phyloP scores from a whole-genome alignment of 208 protist genomes.

The Phytomonas francai region DNA sequence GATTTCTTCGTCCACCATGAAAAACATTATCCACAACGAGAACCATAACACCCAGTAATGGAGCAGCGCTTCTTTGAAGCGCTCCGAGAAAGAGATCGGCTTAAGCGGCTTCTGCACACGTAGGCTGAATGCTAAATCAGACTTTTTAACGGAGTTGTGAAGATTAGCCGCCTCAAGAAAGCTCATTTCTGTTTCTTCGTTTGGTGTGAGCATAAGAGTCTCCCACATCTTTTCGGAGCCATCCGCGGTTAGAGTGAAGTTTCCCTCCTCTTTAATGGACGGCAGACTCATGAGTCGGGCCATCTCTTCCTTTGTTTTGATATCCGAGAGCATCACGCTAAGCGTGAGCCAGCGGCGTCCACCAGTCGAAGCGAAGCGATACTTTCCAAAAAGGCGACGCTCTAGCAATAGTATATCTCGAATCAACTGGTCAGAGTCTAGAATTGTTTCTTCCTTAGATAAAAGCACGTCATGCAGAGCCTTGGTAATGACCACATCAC shows the following conservation, averaged over 20 bases:
- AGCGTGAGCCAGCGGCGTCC: conserved; percentile 76
- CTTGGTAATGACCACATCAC: conserved; percentile 68
- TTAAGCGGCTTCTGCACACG: conserved; percentile 65
- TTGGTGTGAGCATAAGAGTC: conserved; percentile 44
- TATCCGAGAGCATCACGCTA: conserved; percentile 61
- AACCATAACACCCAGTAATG: conserved; percentile 88
- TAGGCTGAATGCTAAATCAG: conserved; percentile 40
- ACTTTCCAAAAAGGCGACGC: conserved; percentile 64
- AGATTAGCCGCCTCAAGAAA: conserved; percentile 53
- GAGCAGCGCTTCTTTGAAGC: conserved; percentile 65
- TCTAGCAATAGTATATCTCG: conserved; percentile 72
- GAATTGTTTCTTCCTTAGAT: conserved; percentile 33
- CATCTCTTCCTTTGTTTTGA: conserved; percentile 71
- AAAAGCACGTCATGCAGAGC: conserved; percentile 30
- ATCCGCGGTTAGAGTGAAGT: conserved; percentile 32
- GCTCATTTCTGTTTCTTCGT: conserved; percentile 29
- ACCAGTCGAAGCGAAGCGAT: conserved; percentile 61
- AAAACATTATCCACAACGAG: conserved; percentile 80
- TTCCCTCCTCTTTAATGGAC: conserved; percentile 59
- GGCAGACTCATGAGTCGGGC: conserved; percentile 60
- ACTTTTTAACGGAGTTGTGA: conserved; percentile 11
- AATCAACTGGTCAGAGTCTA: conserved; percentile 73
- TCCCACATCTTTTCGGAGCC: conserved; percentile 70
- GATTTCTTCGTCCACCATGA: conserved; percentile 88
- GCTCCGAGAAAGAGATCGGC: conserved; percentile 70